Percentiles rank a stretch among this genome's conserved stretches.
These are phyloP conservation scores for Gracilariopsis chorda DNA, from an alignment of 23 red algal species.

Conservation along the genomic window DNA sequence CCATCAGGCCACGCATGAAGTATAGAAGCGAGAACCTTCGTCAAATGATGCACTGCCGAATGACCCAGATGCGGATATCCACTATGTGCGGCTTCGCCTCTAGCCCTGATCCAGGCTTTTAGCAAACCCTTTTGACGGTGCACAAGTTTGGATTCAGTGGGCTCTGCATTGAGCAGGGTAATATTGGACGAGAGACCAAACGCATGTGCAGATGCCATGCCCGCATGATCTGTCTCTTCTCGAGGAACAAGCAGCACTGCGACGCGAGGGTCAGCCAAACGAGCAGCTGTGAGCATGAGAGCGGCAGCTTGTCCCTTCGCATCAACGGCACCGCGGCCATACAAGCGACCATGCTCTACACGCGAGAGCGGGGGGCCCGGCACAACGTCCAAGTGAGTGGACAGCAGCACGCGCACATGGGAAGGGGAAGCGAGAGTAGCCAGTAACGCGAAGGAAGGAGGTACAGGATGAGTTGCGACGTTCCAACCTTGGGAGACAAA, in stretches of 20 bases:
- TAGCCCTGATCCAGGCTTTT: background rate
- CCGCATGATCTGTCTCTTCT: conserved; percentile 66
- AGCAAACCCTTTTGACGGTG: conserved; percentile 56
- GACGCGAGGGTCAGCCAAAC: conserved; percentile 1
- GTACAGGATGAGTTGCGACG: conserved; percentile 18
- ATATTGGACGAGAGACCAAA: conserved; percentile 5
- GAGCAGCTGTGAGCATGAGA: conserved; percentile 34
- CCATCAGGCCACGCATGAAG: background rate
- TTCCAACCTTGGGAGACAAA: conserved; percentile 23
- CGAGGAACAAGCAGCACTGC: conserved; percentile 54
- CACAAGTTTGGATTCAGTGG: conserved; percentile 25
- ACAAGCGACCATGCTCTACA: background rate
- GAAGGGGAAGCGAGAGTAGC: background rate
- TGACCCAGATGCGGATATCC: conserved; percentile 51
- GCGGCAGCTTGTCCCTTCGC: conserved; percentile 60
- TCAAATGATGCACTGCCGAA: conserved; percentile 28
- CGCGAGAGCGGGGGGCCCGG: conserved; percentile 9
- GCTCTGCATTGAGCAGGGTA: conserved; percentile 49
- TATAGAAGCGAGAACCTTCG: conserved; percentile 16
- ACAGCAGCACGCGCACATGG: conserved; percentile 33
- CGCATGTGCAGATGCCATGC: conserved; percentile 37
- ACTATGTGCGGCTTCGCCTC: conserved; percentile 44
- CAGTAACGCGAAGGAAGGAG: background rate
- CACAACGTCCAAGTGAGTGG: conserved; percentile 61
- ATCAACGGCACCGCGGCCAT: conserved; percentile 57